phyloP scores from a whole-genome alignment of 164 flowering plant species.

The Houttuynia cordata region DNA sequence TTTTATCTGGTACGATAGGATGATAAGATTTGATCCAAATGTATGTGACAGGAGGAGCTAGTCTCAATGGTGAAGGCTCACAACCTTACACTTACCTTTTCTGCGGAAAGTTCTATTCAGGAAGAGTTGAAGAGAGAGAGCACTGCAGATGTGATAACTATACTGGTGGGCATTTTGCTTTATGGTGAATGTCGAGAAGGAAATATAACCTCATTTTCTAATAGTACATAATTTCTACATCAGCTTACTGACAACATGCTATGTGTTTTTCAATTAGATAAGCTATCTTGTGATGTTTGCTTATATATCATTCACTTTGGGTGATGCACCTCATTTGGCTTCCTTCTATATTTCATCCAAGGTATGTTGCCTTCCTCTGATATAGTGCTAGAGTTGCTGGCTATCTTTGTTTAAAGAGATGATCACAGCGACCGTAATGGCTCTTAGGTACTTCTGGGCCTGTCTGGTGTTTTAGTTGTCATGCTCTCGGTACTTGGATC shows the following conservation, averaged over 20 bases:
- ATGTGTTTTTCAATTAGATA: conserved; percentile 39
- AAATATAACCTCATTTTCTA: not conserved
- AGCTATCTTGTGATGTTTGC: conserved; percentile 99
- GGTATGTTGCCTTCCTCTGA: conserved; percentile 30
- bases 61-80: conserved; percentile 58
- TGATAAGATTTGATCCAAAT: not conserved
- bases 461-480: conserved; percentile 88
- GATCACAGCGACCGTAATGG: not conserved
- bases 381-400: not conserved
- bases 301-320: conserved; percentile 86
- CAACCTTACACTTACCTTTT: conserved; percentile 81
- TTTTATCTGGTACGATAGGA: not conserved
- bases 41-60: conserved; percentile 61
- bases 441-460: conserved; percentile 72
- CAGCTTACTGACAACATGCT: not conserved
- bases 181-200: too few species aligned
- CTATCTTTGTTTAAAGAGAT: not conserved
- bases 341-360: conserved; percentile 71
- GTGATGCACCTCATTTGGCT: conserved; percentile 60
- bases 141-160: conserved; percentile 90
- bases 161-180: conserved; percentile 34
- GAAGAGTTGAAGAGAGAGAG: conserved; percentile 97
- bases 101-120: conserved; percentile 94
- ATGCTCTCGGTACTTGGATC: conserved; percentile 89
- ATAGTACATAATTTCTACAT: too few species aligned